Evolutionary conservation across 2,329 filamentous ascomycete species (phyloP).

Genomic region (Zalaria sp.): DNA sequence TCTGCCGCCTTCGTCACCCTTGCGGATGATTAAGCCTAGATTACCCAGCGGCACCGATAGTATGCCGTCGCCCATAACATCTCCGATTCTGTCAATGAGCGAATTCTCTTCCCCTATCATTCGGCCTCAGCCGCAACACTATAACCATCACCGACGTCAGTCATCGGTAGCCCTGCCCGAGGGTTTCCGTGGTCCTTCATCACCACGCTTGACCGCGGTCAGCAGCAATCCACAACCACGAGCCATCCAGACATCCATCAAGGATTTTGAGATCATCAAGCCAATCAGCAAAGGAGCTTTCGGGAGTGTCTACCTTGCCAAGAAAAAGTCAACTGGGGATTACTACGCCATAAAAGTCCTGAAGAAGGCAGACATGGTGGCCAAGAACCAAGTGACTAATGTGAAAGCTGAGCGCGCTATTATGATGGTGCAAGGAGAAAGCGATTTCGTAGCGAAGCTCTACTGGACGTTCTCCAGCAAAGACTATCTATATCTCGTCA

Average conservation of each 20-base stretch:
- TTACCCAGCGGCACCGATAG: constrained; percentile 47
- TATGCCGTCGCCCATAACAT: constrained; percentile 73
- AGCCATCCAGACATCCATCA: constrained; percentile 88
- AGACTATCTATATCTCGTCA: constrained; percentile 94
- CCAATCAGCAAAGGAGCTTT: constrained; percentile 98
- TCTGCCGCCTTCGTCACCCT: constrained; percentile 56
- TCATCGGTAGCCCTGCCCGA: constrained; percentile 77
- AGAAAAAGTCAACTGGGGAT: constrained; percentile 96
- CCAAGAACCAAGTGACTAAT: constrained; percentile 98
- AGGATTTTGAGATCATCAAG: constrained; percentile 98
- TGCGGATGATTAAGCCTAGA: constrained; percentile 74
- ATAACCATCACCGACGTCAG: constrained; percentile 66
- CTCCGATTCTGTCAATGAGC: constrained; percentile 69
- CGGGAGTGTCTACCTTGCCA: constrained; percentile 92
- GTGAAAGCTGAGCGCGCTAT: constrained; percentile 97
- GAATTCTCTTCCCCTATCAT: constrained; percentile 68
- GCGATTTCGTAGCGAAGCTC: constrained; percentile 95
- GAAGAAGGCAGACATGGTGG: constrained; percentile 99
- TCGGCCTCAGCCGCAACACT: constrained; percentile 32
- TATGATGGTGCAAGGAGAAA: constrained; percentile 99
- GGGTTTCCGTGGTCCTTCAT: constrained; percentile 50
- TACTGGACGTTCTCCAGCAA: constrained; percentile 99
- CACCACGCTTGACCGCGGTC: constrained; percentile 65
- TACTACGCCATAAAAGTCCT: constrained; percentile 98
- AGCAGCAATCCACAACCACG: constrained; percentile 70